These are phyloP conservation scores for Psilocybe azurescens DNA, from an alignment of 768 basidiomycete species.

Conservation along the genomic window DNA sequence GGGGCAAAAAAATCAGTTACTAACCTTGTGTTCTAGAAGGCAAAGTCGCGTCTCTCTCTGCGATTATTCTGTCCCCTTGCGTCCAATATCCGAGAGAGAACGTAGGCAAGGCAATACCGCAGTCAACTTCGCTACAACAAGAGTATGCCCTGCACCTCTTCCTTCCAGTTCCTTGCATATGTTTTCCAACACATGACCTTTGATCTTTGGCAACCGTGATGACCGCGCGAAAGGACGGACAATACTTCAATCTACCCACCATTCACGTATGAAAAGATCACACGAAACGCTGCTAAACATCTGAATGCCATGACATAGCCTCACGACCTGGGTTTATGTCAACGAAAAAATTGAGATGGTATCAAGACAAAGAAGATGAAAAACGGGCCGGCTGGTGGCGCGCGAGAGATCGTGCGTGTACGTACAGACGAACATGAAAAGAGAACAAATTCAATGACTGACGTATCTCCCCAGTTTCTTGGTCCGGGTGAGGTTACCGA, in stretches of 20 bases:
- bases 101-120: neutral
- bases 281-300: slow-evolving; percentile 13
- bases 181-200: slow-evolving; percentile 23
- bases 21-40: neutral
- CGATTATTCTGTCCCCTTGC: neutral
- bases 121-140: neutral
- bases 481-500: slow-evolving; percentile 4
- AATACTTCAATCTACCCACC: slow-evolving; percentile 17
- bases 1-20: neutral
- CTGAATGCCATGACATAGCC: slow-evolving; percentile 8
- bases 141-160: slow-evolving; percentile 7
- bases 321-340: slow-evolving; percentile 16
- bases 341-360: slow-evolving; percentile 11
- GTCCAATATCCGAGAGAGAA: neutral
- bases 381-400: slow-evolving; percentile 14
- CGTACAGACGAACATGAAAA: neutral
- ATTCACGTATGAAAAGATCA: slow-evolving; percentile 14
- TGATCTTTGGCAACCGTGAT: slow-evolving; percentile 26
- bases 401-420: slow-evolving; percentile 6
- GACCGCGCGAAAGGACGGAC: slow-evolving; percentile 28
- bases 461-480: slow-evolving; percentile 16
- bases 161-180: neutral
- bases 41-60: too few relatives aligned
- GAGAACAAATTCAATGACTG: slow-evolving; percentile 1
- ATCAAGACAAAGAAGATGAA: neutral